Evolutionary conservation across 139 green algal genomes (phyloP), one percentile per base, ranked within the genome.

Genomic region (Zygnema circumcarinatum): DNA sequence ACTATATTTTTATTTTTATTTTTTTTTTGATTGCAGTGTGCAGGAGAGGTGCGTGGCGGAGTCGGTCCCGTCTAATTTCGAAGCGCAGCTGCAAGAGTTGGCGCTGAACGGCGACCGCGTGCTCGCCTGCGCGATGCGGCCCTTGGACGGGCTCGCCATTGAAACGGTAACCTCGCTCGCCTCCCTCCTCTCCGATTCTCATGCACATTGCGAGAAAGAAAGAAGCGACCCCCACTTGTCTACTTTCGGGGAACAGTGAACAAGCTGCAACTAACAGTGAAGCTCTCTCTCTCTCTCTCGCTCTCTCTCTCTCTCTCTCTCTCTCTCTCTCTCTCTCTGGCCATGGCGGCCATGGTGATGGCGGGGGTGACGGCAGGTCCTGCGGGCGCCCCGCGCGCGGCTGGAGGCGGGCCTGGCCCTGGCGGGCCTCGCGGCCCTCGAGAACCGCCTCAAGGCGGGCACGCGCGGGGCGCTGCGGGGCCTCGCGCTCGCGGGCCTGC

Each of bases 401-500:
- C 11, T 86, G 80, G 80, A 86, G 53, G 16, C 0, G n/a, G 80
- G 52, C 62, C 80, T 86, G 31, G 31, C 56, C 29, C 54, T 86
- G 62, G 25, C 41, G 0, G 80, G 80, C 38, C 69, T 86, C n/a
- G 38, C 69, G 80, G 80, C 69, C 0, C 47, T 86, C 33, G 80
- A 86, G 53, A 86, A 86, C 80, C n/a, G 29, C 22, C 62, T 86
- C n/a, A 86, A 86, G 53, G 62, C 47, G 1, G 80, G 69, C 22
- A 86, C 80, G 22, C 22, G 25, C 0, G 41, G 41, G 0, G 25
- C 54, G 1, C 80, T 86, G 80, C n/a, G 25, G 16, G 36, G 31
- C 21, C n/a, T 81, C 0, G 31, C 80, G 62, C 62, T 38, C 21
- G 80, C 80, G 20, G 80, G 80, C 53, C 47, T 86, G 22, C 62